phyloP scores from a whole-genome alignment of 306 rosid genomes.

The Quercus robur region DNA sequence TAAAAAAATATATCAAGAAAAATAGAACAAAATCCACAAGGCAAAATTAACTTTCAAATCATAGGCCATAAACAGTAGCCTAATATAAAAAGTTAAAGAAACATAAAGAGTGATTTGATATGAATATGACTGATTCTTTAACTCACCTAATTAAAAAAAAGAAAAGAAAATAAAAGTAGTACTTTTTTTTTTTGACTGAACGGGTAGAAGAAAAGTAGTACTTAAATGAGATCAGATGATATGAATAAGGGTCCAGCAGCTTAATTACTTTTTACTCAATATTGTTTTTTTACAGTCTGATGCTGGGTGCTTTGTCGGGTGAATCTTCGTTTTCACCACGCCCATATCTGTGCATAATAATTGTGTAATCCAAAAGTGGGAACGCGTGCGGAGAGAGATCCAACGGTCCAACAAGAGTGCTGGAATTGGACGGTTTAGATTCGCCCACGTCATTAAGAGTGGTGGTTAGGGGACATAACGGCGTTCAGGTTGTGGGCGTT shows the following conservation, averaged over 20 bases:
- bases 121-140: too few species aligned
- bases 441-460: not conserved
- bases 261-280: not conserved
- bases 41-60: too few species aligned
- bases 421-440: not conserved
- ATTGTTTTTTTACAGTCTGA: not conserved
- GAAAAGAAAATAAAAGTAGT: not conserved
- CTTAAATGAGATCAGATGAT: not conserved
- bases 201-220: not conserved
- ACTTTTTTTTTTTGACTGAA: too few species aligned
- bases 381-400: slow-evolving; percentile 22
- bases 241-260: too few species aligned
- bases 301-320: slow-evolving; percentile 1
- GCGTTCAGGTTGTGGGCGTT: slow-evolving; percentile 30
- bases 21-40: too few species aligned
- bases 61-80: too few species aligned
- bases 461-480: slow-evolving; percentile 52
- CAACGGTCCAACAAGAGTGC: slow-evolving; percentile 5
- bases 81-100: too few species aligned
- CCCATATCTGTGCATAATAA: slow-evolving; percentile 53
- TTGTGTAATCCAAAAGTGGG: slow-evolving; percentile 35
- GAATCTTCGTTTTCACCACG: slow-evolving; percentile 38
- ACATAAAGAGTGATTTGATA: too few species aligned
- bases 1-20: too few species aligned
- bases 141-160: not conserved